Evolutionary conservation across 495 filamentous ascomycete genomes (phyloP).

Genomic region (Umbilicaria muhlenbergii): DNA sequence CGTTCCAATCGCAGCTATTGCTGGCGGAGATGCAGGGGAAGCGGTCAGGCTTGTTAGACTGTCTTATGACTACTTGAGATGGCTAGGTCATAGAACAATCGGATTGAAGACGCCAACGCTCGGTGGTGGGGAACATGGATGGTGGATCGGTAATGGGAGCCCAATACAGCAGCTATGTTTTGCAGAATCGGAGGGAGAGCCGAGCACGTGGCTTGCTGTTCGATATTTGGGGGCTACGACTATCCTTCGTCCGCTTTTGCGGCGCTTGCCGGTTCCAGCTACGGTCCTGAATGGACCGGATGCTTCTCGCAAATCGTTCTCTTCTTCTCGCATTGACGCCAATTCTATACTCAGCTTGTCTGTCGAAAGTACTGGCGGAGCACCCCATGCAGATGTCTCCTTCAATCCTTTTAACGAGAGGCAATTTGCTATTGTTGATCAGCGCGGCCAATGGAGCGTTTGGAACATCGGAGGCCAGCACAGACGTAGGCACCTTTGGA

Average conservation of each 20-base stretch:
- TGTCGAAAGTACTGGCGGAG: slow-evolving; percentile 35
- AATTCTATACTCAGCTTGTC: slow-evolving; percentile 45
- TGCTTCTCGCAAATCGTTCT: slow-evolving; percentile 6
- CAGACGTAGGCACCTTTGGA: slow-evolving; percentile 6
- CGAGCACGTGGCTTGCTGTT: slow-evolving; percentile 44
- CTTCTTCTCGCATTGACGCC: slow-evolving; percentile 39
- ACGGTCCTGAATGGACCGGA: not conserved
- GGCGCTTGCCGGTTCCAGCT: not conserved
- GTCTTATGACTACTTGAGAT: slow-evolving; percentile 19
- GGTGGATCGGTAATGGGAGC: slow-evolving; percentile 38
- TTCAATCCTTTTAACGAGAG: slow-evolving; percentile 63
- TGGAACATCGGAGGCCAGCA: slow-evolving; percentile 46
- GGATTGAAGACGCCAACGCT: slow-evolving; percentile 20
- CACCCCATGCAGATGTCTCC: slow-evolving; percentile 50
- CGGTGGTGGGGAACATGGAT: slow-evolving; percentile 25
- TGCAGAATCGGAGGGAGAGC: slow-evolving; percentile 30
- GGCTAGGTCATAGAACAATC: slow-evolving; percentile 9
- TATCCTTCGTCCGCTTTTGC: slow-evolving; percentile 40
- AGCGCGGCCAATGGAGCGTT: slow-evolving; percentile 55
- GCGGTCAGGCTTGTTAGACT: slow-evolving; percentile 24
- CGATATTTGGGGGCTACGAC: slow-evolving; percentile 39
- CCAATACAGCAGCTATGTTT: slow-evolving; percentile 56
- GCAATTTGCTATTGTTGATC: slow-evolving; percentile 61
- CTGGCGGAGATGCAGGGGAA: slow-evolving; percentile 29
- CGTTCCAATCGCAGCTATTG: slow-evolving; percentile 28